A percentile compares a stretch with the other conserved stretches of the same genome.
phyloP scores from a whole-genome alignment of 2,329 filamentous ascomycete species.

The Curvularia sp. region DNA sequence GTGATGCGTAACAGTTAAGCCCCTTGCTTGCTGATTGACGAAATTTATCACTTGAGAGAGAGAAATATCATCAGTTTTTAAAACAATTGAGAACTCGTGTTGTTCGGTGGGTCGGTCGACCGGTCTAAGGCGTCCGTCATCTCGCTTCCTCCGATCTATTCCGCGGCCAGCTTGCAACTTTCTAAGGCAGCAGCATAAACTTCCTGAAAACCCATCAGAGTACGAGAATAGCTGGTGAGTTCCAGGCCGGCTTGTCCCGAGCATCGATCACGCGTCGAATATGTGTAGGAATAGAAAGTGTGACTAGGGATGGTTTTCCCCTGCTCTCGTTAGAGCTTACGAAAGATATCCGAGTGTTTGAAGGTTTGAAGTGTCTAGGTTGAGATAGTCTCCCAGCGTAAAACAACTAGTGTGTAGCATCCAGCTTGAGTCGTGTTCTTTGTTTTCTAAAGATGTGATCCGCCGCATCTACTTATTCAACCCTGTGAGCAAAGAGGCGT shows the following conservation, averaged over 20 bases:
- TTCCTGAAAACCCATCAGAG: background rate
- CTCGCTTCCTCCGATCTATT: constrained; percentile 2
- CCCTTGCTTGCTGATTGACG: background rate
- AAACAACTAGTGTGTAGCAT: too few species aligned
- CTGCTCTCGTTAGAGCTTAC: too few species aligned
- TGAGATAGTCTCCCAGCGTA: too few species aligned
- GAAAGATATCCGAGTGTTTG: too few species aligned
- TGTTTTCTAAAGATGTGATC: too few species aligned
- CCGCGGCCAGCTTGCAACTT: background rate
- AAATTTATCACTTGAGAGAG: background rate
- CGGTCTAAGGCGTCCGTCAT: constrained; percentile 1
- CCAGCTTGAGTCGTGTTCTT: too few species aligned
- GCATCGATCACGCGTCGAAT: too few species aligned
- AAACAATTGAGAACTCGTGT: background rate
- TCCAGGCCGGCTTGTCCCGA: background rate
- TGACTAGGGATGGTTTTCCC: too few species aligned
- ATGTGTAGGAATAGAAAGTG: too few species aligned
- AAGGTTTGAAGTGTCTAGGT: too few species aligned
- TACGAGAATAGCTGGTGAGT: background rate
- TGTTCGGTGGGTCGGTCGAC: constrained; percentile 2
- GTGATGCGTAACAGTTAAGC: background rate
- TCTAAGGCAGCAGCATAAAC: constrained; percentile 5
- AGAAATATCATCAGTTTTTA: background rate
- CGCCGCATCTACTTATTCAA: too few species aligned
- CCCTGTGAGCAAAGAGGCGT: too few species aligned